A percentile compares a stretch with the other conserved stretches of the same genome.
These are phyloP conservation scores for Leptomonas pyrrhocoris DNA, from an alignment of 208 protist species.

Conservation along the genomic window DNA sequence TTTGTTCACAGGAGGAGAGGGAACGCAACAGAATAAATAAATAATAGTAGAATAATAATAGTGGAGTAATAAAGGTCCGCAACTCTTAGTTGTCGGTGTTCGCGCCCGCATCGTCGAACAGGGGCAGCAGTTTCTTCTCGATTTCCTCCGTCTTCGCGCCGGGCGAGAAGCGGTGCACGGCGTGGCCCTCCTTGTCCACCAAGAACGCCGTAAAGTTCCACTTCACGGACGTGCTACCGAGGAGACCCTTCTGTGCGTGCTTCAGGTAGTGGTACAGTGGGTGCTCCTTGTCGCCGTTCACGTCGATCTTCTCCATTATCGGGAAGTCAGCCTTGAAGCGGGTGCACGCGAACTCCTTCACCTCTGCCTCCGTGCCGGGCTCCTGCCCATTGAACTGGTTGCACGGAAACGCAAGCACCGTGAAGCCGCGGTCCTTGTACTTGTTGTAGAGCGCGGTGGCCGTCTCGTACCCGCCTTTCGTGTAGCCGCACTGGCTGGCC, in stretches of 20 bases:
- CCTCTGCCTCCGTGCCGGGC: conserved; percentile 73
- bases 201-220: conserved; percentile 96
- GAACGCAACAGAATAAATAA: too few relatives aligned
- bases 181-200: conserved; percentile 66
- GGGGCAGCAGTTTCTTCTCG: conserved; percentile 67
- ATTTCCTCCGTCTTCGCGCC: conserved; percentile 55
- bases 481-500: conserved; percentile 91
- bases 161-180: conserved; percentile 74
- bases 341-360: conserved; percentile 73
- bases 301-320: conserved; percentile 90
- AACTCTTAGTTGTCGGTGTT: too few relatives aligned
- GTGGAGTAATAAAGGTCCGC: too few relatives aligned
- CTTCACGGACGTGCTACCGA: conserved; percentile 77
- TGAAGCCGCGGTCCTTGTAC: conserved; percentile 88
- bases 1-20: too few relatives aligned
- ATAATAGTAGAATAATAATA: too few relatives aligned
- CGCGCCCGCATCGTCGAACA: too few relatives aligned
- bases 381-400: conserved; percentile 91
- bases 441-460: conserved; percentile 81
- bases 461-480: conserved; percentile 79
- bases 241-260: conserved; percentile 53
- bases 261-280: conserved; percentile 88
- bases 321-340: conserved; percentile 67
- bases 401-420: conserved; percentile 91
- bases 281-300: conserved; percentile 81